Conservation (phyloP, 2,329 filamentous ascomycete genomes). For the Claviceps sp. region DNA sequence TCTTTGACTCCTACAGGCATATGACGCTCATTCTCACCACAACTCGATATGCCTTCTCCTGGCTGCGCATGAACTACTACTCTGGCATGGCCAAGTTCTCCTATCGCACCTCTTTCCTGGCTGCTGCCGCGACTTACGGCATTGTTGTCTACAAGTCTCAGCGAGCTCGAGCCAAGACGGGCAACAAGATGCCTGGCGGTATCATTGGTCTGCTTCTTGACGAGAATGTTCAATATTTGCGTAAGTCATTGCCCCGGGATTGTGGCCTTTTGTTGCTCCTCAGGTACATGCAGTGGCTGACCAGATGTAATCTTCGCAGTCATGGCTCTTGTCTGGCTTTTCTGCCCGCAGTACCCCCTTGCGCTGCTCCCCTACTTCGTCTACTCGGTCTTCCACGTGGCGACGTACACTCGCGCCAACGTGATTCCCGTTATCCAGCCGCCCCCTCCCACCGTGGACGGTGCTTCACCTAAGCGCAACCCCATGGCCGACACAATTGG, state of each 20-base stretch:
- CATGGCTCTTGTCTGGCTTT: slow-evolving; percentile 92
- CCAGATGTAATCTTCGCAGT: slow-evolving; percentile 31
- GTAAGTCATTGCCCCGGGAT: slow-evolving; percentile 39
- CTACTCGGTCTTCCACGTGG: slow-evolving; percentile 97
- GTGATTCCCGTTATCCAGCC: slow-evolving; percentile 78
- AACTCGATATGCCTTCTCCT: slow-evolving; percentile 71
- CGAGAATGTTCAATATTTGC: slow-evolving; percentile 95
- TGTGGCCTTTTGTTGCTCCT: neutral
- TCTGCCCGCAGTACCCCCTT: slow-evolving; percentile 75
- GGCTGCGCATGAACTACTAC: slow-evolving; percentile 79
- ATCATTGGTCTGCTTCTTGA: slow-evolving; percentile 59
- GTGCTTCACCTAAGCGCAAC: slow-evolving; percentile 42
- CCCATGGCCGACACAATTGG: slow-evolving; percentile 73
- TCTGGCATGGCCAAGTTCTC: slow-evolving; percentile 64
- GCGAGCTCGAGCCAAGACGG: slow-evolving; percentile 67
- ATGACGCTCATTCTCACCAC: slow-evolving; percentile 74
- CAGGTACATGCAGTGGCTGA: no score
- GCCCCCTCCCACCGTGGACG: slow-evolving; percentile 40
- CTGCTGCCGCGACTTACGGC: slow-evolving; percentile 84
- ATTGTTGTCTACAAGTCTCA: slow-evolving; percentile 98
- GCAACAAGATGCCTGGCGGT: slow-evolving; percentile 46
- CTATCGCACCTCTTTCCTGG: slow-evolving; percentile 82
- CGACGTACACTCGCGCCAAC: slow-evolving; percentile 89
- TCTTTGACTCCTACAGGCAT: slow-evolving; percentile 44
- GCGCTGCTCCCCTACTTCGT: slow-evolving; percentile 89